These are phyloP conservation scores for Syncephalastrum racemosum DNA, from an alignment of 371 early-diverging fungal genomes.

Conservation along the genomic window DNA sequence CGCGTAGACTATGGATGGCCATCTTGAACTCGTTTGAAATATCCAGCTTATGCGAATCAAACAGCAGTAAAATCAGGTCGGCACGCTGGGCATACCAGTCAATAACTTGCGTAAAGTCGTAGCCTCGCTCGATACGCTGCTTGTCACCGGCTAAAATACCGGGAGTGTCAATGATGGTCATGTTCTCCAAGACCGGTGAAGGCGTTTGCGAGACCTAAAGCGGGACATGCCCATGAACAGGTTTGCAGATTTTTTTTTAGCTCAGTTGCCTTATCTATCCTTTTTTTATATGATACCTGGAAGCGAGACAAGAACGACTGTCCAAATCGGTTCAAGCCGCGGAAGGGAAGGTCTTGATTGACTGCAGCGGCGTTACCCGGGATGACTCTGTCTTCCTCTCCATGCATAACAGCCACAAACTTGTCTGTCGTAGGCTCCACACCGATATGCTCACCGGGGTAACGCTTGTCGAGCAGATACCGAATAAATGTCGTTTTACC, in stretches of 20 bases:
- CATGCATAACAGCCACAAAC: conserved; percentile 84
- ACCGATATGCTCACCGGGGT: conserved; percentile 85
- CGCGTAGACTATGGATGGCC: conserved; percentile 73
- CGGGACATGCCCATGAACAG: no score
- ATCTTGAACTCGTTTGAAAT: conserved; percentile 88
- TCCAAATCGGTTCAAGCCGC: conserved; percentile 76
- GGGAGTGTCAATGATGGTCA: conserved; percentile 88
- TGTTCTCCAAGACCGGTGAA: conserved; percentile 70
- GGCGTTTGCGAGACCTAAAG: conserved; percentile 69
- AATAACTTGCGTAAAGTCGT: conserved; percentile 78
- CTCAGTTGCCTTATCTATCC: background rate
- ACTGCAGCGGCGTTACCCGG: conserved; percentile 93
- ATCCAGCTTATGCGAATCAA: conserved; percentile 89
- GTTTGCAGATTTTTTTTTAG: background rate
- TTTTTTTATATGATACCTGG: conserved; percentile 49
- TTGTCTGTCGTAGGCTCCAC: conserved; percentile 89
- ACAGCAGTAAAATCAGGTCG: conserved; percentile 80
- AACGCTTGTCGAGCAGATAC: conserved; percentile 75
- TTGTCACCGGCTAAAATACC: conserved; percentile 88
- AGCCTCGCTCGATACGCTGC: conserved; percentile 75
- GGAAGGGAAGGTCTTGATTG: conserved; percentile 79
- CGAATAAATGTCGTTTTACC: conserved; percentile 88
- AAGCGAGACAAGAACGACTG: conserved; percentile 80
- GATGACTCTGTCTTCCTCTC: conserved; percentile 69
- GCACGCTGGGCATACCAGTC: conserved; percentile 88